phyloP scores from a whole-genome alignment of 1,139 yeast genomes.

The Geotrichum histeridarum region DNA sequence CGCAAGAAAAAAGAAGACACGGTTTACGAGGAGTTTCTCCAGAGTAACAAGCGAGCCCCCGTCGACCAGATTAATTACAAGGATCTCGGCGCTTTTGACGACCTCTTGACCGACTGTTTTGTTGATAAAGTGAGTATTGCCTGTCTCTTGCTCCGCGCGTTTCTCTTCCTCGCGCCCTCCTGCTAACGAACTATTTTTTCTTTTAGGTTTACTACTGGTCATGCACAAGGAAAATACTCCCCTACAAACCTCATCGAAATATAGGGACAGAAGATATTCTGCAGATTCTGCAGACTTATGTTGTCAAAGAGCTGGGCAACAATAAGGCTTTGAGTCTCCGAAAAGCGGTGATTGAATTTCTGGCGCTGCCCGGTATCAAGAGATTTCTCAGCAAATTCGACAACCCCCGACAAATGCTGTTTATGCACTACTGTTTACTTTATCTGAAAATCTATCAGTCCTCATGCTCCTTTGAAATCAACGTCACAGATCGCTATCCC shows the following conservation, averaged over 20 bases:
- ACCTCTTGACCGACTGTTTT: slow-evolving; percentile 38
- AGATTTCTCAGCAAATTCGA: slow-evolving; percentile 33
- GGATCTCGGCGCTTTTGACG: slow-evolving; percentile 53
- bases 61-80: slow-evolving; percentile 33
- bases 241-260: slow-evolving; percentile 30
- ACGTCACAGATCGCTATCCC: slow-evolving; percentile 43
- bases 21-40: slow-evolving; percentile 16
- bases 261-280: slow-evolving; percentile 26
- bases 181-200: background rate
- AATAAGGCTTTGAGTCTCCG: slow-evolving; percentile 17
- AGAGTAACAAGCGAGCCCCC: slow-evolving; percentile 16
- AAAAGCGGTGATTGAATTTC: slow-evolving; percentile 32
- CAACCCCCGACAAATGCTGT: slow-evolving; percentile 33
- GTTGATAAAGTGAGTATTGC: slow-evolving; percentile 31
- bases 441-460: slow-evolving; percentile 39
- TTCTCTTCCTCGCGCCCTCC: background rate
- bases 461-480: slow-evolving; percentile 42
- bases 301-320: slow-evolving; percentile 22
- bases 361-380: slow-evolving; percentile 32
- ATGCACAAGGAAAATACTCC: slow-evolving; percentile 36
- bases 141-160: background rate
- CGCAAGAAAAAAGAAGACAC: slow-evolving; percentile 14
- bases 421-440: slow-evolving; percentile 38
- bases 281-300: slow-evolving; percentile 24
- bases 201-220: slow-evolving; percentile 31